A percentile compares a stretch with the other conserved stretches of the same genome.
Conservation (phyloP, 306 rosid species). For the Carpinus fangiana region DNA sequence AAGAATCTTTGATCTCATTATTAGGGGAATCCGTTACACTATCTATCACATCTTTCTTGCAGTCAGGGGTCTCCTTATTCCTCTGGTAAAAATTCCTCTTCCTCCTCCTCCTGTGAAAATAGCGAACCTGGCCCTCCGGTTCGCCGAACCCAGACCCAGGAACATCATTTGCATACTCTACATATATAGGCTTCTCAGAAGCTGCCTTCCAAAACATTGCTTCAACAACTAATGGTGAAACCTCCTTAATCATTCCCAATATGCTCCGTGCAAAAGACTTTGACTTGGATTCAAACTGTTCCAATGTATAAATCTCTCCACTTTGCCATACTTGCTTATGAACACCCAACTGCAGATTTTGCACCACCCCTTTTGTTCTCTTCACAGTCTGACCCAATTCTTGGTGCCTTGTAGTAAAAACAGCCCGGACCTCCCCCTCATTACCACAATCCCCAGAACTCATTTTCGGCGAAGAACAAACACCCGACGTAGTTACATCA, state of each 20-base stretch:
- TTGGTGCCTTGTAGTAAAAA: constrained; percentile 95
- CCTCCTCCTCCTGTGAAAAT: constrained; percentile 65
- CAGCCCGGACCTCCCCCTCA: constrained; percentile 63
- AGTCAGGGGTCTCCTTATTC: constrained; percentile 46
- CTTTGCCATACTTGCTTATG: constrained; percentile 99
- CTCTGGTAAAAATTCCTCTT: constrained; percentile 72
- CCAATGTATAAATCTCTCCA: constrained; percentile 86
- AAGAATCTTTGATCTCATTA: constrained; percentile 32
- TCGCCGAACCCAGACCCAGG: constrained; percentile 98
- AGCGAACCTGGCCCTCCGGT: constrained; percentile 65
- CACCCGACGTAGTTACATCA: constrained; percentile 33
- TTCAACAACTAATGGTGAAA: constrained; percentile 73
- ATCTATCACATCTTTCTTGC: constrained; percentile 41
- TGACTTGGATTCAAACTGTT: constrained; percentile 90
- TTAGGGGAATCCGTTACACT: constrained; percentile 25
- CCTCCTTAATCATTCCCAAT: constrained; percentile 68
- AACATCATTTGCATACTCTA: constrained; percentile 97
- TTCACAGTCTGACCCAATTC: constrained; percentile 76
- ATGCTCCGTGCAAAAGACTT: constrained; percentile 62
- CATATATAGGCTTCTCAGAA: constrained; percentile 83
- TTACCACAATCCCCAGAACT: constrained; percentile 43
- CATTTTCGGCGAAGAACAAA: constrained; percentile 34
- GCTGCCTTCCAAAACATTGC: constrained; percentile 96
- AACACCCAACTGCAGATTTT: constrained; percentile 46
- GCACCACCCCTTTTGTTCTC: constrained; percentile 62